Percentiles rank a stretch among this genome's conserved stretches.
These are phyloP conservation scores for Glebionis coronaria DNA, from an alignment of 129 eudicot genomes.

Conservation along the genomic window DNA sequence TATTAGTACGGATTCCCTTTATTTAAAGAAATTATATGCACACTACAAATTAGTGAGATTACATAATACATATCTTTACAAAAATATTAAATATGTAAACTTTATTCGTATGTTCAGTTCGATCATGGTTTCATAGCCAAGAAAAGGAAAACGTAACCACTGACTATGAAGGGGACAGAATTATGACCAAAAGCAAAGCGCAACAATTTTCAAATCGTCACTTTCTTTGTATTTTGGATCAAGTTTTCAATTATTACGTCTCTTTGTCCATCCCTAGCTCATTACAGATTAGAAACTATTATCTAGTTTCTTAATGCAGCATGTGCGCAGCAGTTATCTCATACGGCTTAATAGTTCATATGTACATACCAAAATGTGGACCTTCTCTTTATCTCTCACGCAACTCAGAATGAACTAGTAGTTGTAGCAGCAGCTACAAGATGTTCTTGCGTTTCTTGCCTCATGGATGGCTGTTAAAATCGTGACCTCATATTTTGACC, in stretches of 20 bases:
- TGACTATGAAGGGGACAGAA: background rate
- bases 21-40: background rate
- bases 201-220: too few relatives aligned
- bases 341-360: background rate
- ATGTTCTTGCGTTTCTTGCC: constrained; percentile 87
- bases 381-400: constrained; percentile 90
- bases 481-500: constrained; percentile 84
- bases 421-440: constrained; percentile 91
- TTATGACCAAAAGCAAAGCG: background rate
- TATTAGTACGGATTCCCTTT: background rate
- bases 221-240: background rate
- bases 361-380: constrained; percentile 9
- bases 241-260: background rate
- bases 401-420: constrained; percentile 68
- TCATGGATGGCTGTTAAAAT: constrained; percentile 86
- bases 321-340: background rate
- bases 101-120: background rate
- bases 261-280: background rate
- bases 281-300: background rate
- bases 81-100: background rate
- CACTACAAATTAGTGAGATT: too few relatives aligned
- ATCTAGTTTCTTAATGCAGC: background rate
- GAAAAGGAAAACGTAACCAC: background rate
- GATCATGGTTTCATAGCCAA: background rate
- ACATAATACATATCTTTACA: background rate